Evolutionary conservation across 2,329 filamentous ascomycete species (phyloP).

Genomic region (Rhinocladiella similis): DNA sequence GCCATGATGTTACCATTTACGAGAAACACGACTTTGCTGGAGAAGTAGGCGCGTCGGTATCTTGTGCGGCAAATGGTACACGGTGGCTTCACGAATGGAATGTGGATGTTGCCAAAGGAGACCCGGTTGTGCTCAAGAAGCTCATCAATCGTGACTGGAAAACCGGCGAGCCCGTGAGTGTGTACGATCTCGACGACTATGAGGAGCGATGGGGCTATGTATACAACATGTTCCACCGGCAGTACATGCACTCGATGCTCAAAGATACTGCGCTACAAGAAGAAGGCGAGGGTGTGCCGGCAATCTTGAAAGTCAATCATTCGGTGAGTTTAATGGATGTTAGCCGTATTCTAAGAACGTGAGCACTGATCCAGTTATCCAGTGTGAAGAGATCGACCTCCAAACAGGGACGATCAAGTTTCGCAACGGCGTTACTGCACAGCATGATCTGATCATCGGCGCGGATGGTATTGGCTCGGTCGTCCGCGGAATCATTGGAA

Average conservation of each 20-base stretch:
- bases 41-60: slow-evolving; percentile 67
- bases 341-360: too few relatives aligned
- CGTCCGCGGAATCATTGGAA: slow-evolving; percentile 64
- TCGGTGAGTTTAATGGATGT: slow-evolving; percentile 37
- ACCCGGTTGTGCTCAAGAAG: slow-evolving; percentile 64
- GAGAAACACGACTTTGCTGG: slow-evolving; percentile 66
- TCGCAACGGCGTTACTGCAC: slow-evolving; percentile 49
- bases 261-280: slow-evolving; percentile 59
- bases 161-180: slow-evolving; percentile 65
- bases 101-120: slow-evolving; percentile 63
- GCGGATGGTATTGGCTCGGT: slow-evolving; percentile 68
- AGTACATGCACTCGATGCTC: slow-evolving; percentile 68
- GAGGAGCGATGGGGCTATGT: slow-evolving; percentile 65
- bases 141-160: slow-evolving; percentile 71
- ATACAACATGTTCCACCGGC: slow-evolving; percentile 70
- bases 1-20: slow-evolving; percentile 62
- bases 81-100: slow-evolving; percentile 69
- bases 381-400: slow-evolving; percentile 50
- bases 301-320: slow-evolving; percentile 58
- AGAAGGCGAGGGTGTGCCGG: slow-evolving; percentile 56
- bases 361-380: too few relatives aligned
- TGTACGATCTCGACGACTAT: slow-evolving; percentile 65
- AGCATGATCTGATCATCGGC: slow-evolving; percentile 63
- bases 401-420: slow-evolving; percentile 54
- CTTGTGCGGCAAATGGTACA: slow-evolving; percentile 69